Percentiles rank a stretch among this genome's conserved stretches.
Conservation (phyloP, 2,329 filamentous ascomycete genomes). For the Pseudogymnoascus sp. region DNA sequence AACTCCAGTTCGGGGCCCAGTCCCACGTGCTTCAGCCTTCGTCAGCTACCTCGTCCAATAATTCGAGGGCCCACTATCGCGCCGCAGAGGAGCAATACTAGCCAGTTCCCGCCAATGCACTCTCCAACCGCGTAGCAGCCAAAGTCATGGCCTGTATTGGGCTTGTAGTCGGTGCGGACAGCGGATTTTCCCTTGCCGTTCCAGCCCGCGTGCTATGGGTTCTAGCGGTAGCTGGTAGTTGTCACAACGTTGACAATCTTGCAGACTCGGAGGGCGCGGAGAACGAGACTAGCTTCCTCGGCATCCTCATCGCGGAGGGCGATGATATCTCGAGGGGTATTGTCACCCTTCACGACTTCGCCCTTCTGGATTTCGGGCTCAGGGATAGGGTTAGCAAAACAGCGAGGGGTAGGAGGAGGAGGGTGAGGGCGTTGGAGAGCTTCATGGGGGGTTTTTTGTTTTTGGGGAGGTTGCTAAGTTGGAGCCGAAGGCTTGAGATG, state of each 20-base stretch:
- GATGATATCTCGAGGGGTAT: background rate
- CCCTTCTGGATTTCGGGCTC: background rate
- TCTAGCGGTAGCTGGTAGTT: background rate
- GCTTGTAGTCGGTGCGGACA: background rate
- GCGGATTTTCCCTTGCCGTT: background rate
- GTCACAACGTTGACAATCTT: background rate
- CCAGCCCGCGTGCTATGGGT: background rate
- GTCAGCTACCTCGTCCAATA: background rate
- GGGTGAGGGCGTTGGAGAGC: background rate
- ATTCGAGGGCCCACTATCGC: background rate
- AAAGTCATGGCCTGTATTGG: background rate
- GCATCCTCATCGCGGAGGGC: background rate
- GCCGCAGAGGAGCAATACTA: background rate
- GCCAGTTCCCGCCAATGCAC: background rate
- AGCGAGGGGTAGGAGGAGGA: background rate
- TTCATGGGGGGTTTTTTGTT: background rate
- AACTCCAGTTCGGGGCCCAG: background rate
- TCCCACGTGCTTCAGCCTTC: background rate
- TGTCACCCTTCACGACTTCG: background rate
- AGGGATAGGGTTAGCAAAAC: background rate
- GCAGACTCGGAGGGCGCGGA: background rate
- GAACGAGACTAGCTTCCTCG: background rate
- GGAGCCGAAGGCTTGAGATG: background rate
- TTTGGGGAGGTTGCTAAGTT: too few relatives aligned
- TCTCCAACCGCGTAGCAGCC: background rate